phyloP scores from a whole-genome alignment of 768 basidiomycete species.

The Naganishia friedmannii region DNA sequence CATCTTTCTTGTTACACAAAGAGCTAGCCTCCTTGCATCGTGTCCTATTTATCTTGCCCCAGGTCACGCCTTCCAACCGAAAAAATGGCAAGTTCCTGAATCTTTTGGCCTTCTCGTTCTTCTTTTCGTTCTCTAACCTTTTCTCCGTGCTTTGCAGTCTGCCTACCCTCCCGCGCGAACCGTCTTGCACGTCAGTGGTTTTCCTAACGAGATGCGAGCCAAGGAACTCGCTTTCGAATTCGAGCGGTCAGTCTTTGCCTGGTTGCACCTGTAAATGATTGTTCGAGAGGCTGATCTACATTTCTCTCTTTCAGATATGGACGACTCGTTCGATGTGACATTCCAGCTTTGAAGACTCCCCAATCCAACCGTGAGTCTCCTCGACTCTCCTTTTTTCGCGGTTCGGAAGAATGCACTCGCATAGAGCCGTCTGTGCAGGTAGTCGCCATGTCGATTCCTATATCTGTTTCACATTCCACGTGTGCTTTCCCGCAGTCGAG shows the following conservation, averaged over 20 bases:
- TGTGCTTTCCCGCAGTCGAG: conserved; percentile 15
- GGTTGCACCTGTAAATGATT: neutral
- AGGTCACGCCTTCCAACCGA: neutral
- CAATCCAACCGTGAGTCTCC: conserved; percentile 75
- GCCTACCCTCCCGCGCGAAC: neutral
- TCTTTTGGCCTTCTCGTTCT: neutral
- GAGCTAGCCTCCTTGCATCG: too few relatives aligned
- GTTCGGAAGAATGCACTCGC: neutral
- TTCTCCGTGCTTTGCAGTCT: neutral
- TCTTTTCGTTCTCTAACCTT: neutral
- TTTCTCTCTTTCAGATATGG: conserved; percentile 60
- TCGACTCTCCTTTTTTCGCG: neutral
- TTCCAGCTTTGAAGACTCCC: conserved; percentile 68
- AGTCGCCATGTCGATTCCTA: conserved; percentile 5
- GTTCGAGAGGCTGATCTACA: neutral
- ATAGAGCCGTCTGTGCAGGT: neutral
- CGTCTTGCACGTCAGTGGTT: conserved; percentile 49
- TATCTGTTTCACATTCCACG: conserved; percentile 2
- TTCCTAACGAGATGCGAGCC: conserved; percentile 57
- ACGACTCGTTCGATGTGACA: conserved; percentile 80
- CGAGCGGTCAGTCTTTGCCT: conserved; percentile 62
- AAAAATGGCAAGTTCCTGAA: neutral
- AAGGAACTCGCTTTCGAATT: conserved; percentile 82
- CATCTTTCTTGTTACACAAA: neutral
- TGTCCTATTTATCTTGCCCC: neutral